Conservation (phyloP, 2,329 filamentous ascomycete species). For the Cyanodermella asteris region DNA sequence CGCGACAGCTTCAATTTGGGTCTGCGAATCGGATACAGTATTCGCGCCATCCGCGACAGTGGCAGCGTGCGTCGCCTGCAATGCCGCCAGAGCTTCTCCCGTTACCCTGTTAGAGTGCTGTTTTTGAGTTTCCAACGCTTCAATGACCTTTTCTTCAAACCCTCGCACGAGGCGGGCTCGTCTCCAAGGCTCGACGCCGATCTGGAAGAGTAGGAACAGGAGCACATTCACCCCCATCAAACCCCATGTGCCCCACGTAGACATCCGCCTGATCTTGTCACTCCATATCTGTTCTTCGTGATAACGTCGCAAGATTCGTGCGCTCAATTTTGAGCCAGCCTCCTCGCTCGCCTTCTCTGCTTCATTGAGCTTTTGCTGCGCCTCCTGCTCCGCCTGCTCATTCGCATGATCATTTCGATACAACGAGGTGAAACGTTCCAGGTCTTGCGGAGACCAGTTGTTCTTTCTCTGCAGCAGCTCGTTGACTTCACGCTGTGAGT, state of each 20-base stretch:
- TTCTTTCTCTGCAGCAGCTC: conserved; percentile 85
- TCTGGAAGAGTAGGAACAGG: conserved; percentile 65
- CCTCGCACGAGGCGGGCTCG: conserved; percentile 58
- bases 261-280: conserved; percentile 87
- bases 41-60: conserved; percentile 1
- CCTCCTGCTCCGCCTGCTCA: conserved; percentile 57
- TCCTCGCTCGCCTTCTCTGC: conserved; percentile 66
- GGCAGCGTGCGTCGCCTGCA: conserved; percentile 1
- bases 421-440: conserved; percentile 83
- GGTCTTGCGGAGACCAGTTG: conserved; percentile 64
- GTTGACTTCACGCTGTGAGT: conserved; percentile 87
- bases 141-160: conserved; percentile 55
- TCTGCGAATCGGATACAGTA: neutral
- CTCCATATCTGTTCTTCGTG: conserved; percentile 99
- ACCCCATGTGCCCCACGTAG: conserved; percentile 96
- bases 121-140: conserved; percentile 44
- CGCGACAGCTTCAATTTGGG: conserved; percentile 6
- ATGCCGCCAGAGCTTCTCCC: conserved; percentile 8
- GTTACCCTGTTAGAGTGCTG: neutral
- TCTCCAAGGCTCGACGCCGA: conserved; percentile 85
- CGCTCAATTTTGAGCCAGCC: conserved; percentile 51
- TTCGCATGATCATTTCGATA: conserved; percentile 87
- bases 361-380: conserved; percentile 48
- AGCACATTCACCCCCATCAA: conserved; percentile 93
- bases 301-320: conserved; percentile 71